Conservation (phyloP, 202 grass and related monocot genomes). For the Miscanthus sacchariflorus region DNA sequence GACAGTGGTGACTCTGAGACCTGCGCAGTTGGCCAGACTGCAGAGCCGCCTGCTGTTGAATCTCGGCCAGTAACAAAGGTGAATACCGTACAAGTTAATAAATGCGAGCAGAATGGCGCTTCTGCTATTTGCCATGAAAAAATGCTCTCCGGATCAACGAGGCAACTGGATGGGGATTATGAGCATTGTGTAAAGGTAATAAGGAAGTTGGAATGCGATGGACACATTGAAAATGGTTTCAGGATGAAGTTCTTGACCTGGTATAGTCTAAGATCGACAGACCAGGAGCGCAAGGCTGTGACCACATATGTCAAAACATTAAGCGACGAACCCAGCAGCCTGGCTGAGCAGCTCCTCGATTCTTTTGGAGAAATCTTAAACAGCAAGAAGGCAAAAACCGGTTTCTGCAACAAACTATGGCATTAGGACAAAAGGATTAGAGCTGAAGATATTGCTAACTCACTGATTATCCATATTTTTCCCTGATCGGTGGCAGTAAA, state of each 20-base stretch:
- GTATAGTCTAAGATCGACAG: conserved; percentile 85
- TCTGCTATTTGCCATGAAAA: conserved; percentile 53
- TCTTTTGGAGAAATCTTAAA: conserved; percentile 79
- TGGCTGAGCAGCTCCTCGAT: conserved; percentile 91
- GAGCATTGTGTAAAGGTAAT: conserved; percentile 95
- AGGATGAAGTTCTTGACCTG: conserved; percentile 98
- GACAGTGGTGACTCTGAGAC: conserved; percentile 86
- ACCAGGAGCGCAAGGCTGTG: conserved; percentile 78
- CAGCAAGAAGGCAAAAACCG: conserved; percentile 68
- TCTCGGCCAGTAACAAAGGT: conserved; percentile 52
- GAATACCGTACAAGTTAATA: conserved; percentile 33
- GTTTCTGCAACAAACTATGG: conserved; percentile 83
- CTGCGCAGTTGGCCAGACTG: conserved; percentile 53
- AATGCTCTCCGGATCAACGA: conserved; percentile 33
- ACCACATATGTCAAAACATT: conserved; percentile 81
- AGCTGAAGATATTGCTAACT: conserved; percentile 50
- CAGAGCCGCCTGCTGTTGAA: conserved; percentile 70
- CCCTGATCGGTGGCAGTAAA: conserved; percentile 37
- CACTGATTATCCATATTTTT: conserved; percentile 40
- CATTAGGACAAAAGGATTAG: conserved; percentile 55
- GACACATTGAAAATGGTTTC: conserved; percentile 82
- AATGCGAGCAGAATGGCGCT: conserved; percentile 60
- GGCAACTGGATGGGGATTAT: conserved; percentile 74
- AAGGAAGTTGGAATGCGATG: conserved; percentile 75
- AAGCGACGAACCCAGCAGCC: conserved; percentile 67